These are phyloP conservation scores for Plasmodium adleri DNA, from an alignment of 169 alveolate species.

Conservation along the genomic window DNA sequence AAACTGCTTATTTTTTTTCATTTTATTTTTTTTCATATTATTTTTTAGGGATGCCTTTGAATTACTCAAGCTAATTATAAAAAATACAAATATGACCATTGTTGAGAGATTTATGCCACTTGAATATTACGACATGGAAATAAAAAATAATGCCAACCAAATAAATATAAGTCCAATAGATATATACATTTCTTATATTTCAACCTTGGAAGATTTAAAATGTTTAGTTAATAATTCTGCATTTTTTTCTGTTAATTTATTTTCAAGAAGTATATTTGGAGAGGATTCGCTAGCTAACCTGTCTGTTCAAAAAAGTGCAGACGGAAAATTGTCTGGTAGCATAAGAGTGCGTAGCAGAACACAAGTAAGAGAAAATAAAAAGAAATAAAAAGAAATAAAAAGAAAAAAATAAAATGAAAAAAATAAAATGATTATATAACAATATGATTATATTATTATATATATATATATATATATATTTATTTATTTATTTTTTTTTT, in stretches of 20 bases:
- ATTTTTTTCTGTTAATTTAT: constrained; percentile 93
- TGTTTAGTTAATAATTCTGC: constrained; percentile 78
- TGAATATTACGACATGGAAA: constrained; percentile 49
- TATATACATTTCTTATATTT: constrained; percentile 77
- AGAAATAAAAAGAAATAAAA: neutral
- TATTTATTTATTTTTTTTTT: neutral
- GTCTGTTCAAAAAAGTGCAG: constrained; percentile 82
- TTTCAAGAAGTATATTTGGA: constrained; percentile 92
- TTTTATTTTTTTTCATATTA: neutral
- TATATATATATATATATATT: neutral
- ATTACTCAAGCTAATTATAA: constrained; percentile 57
- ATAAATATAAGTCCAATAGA: constrained; percentile 73
- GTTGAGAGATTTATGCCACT: constrained; percentile 76
- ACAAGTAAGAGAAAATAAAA: constrained; percentile 69
- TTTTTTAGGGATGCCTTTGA: constrained; percentile 71
- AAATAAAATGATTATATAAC: too few species aligned
- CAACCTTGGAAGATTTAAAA: constrained; percentile 73
- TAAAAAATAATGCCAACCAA: constrained; percentile 60
- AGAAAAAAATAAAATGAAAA: neutral
- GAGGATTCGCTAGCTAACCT: constrained; percentile 95
- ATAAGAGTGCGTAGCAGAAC: constrained; percentile 81
- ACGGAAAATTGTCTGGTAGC: constrained; percentile 80
- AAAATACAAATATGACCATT: constrained; percentile 70
- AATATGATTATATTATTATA: neutral
- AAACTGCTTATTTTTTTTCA: too few species aligned